phyloP scores from a whole-genome alignment of 164 flowering plant species.

The Umbellularia californica region DNA sequence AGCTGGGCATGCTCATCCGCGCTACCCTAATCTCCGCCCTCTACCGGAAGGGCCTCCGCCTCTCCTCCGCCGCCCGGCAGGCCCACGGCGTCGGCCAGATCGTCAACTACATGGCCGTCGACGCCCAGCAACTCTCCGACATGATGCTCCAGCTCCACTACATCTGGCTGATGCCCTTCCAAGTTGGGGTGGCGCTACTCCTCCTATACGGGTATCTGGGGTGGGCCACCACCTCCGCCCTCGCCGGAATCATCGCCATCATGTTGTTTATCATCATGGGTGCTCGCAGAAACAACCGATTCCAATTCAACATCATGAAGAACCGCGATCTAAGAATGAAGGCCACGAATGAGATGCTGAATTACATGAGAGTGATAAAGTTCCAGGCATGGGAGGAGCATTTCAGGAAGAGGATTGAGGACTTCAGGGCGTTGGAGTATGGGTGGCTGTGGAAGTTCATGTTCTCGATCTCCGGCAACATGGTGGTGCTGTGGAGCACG shows the following conservation, averaged over 20 bases:
- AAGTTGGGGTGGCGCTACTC: constrained; percentile 52
- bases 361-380: constrained; percentile 86
- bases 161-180: constrained; percentile 85
- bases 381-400: constrained; percentile 98
- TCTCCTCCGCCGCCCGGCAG: constrained; percentile 83
- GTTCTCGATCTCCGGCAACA: constrained; percentile 57
- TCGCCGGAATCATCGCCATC: constrained; percentile 42
- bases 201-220: constrained; percentile 70
- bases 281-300: constrained; percentile 50
- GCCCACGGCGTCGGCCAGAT: constrained; percentile 91
- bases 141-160: constrained; percentile 81
- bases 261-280: constrained; percentile 53
- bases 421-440: constrained; percentile 61
- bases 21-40: constrained; percentile 69
- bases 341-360: constrained; percentile 87
- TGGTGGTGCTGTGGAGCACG: constrained; percentile 72
- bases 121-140: constrained; percentile 93
- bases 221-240: constrained; percentile 37
- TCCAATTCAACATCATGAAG: constrained; percentile 57
- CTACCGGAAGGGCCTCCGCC: constrained; percentile 78
- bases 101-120: constrained; percentile 97
- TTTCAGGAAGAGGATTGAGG: constrained; percentile 57
- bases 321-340: constrained; percentile 80
- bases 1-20: constrained; percentile 81
- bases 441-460: constrained; percentile 75